Conservation (phyloP, 345 rosid genomes). For the Chamaenerion angustifolium region DNA sequence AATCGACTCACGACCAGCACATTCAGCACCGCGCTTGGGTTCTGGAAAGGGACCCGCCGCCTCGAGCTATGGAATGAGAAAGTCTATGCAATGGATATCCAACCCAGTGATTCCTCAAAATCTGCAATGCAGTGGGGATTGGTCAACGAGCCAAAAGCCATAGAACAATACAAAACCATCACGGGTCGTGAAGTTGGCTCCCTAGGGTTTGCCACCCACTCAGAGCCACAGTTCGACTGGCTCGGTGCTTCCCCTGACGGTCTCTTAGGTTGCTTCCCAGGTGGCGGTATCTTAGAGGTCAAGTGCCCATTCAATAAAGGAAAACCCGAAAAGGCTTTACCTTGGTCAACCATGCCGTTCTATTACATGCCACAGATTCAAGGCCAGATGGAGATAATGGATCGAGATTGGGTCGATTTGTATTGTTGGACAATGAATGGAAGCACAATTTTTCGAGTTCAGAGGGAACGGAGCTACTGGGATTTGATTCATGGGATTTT, state of each 20-base stretch:
- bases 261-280: constrained; percentile 43
- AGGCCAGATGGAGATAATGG: constrained; percentile 93
- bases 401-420: constrained; percentile 76
- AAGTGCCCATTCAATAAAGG: constrained; percentile 96
- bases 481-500: constrained; percentile 47
- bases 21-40: constrained; percentile 84
- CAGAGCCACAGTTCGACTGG: constrained; percentile 46
- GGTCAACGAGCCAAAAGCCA: constrained; percentile 57
- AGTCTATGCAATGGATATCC: constrained; percentile 36
- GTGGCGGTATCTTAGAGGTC: constrained; percentile 75
- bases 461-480: constrained; percentile 61
- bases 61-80: constrained; percentile 86
- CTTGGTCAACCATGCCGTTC: constrained; percentile 74
- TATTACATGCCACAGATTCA: constrained; percentile 94
- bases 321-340: constrained; percentile 60
- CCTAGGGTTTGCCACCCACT: constrained; percentile 70
- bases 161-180: constrained; percentile 54
- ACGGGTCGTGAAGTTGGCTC: constrained; percentile 57
- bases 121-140: constrained; percentile 85
- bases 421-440: constrained; percentile 93
- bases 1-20: constrained; percentile 85
- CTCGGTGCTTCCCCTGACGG: constrained; percentile 97
- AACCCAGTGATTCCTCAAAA: constrained; percentile 21
- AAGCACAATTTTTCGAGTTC: constrained; percentile 62
- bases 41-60: constrained; percentile 80